A percentile compares a stretch with the other conserved stretches of the same genome.
Conservation (phyloP, 345 rosid species). For the Eucalyptus cloeziana region DNA sequence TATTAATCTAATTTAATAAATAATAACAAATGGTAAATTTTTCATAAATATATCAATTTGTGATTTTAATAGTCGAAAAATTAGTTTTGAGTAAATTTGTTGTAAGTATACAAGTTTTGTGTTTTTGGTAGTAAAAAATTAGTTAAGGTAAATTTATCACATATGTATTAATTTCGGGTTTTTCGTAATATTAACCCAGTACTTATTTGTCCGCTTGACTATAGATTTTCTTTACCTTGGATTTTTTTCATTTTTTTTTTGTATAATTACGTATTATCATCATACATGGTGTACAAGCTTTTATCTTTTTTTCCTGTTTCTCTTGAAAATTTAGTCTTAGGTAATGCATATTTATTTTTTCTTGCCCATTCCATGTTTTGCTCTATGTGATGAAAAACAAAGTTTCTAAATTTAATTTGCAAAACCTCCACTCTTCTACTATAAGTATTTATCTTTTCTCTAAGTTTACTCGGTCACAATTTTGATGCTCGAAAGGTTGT, state of each 20-base stretch:
- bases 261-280: not conserved
- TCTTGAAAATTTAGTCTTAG: not conserved
- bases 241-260: too few species aligned
- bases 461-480: too few species aligned
- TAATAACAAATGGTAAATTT: fast-evolving
- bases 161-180: fast-evolving
- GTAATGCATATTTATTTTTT: not conserved
- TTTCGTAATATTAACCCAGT: fast-evolving
- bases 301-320: not conserved
- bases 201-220: not conserved
- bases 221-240: not conserved
- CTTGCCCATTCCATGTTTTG: not conserved
- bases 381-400: not conserved
- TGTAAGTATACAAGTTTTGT: fast-evolving
- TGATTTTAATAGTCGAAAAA: too few species aligned
- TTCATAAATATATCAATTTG: too few species aligned
- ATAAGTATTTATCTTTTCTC: too few species aligned
- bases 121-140: not conserved
- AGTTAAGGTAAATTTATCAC: fast-evolving
- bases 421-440: too few species aligned
- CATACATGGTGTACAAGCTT: not conserved
- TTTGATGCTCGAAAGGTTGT: too few species aligned
- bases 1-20: too few species aligned
- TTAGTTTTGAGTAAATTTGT: too few species aligned
- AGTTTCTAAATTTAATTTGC: too few species aligned